Conservation (phyloP, 2,329 filamentous ascomycete species). For the Cercospora beticola region DNA sequence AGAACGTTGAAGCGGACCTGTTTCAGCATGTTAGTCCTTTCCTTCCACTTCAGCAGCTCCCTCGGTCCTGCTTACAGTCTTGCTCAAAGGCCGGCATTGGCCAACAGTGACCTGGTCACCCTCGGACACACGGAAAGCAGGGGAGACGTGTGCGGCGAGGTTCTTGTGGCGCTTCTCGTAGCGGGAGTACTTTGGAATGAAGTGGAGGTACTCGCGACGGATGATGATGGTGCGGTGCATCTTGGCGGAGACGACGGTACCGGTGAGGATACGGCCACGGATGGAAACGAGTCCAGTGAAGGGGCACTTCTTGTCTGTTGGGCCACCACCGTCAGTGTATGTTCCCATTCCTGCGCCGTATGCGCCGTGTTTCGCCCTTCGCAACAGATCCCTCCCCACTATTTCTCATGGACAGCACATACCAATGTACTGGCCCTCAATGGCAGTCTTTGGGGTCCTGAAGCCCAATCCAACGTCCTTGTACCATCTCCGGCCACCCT, state of each 20-base stretch:
- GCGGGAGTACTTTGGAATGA: constrained; percentile 98
- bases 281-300: constrained; percentile 99
- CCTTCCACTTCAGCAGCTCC: constrained; percentile 7
- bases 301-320: constrained; percentile 98
- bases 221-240: constrained; percentile 99
- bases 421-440: constrained; percentile 99
- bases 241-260: constrained; percentile 99
- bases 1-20: constrained; percentile 99
- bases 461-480: constrained; percentile 99
- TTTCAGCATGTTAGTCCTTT: constrained; percentile 24
- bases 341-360: constrained; percentile 10
- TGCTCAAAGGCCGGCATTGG: constrained; percentile 98
- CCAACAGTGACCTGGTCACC: constrained; percentile 99
- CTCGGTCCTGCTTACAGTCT: constrained; percentile 75
- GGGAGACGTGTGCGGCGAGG: constrained; percentile 96
- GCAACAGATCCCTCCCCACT: constrained; percentile 11
- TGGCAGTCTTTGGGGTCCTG: constrained; percentile 96
- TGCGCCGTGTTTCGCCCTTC: not conserved
- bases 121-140: constrained; percentile 99
- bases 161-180: constrained; percentile 99
- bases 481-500: constrained; percentile 95
- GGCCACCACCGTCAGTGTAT: constrained; percentile 19
- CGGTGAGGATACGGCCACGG: constrained; percentile 99
- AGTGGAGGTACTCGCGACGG: constrained; percentile 99
- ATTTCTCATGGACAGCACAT: constrained; percentile 48